Evolutionary conservation across 495 filamentous ascomycete genomes (phyloP).

Genomic region (Talaromyces borbonicus): DNA sequence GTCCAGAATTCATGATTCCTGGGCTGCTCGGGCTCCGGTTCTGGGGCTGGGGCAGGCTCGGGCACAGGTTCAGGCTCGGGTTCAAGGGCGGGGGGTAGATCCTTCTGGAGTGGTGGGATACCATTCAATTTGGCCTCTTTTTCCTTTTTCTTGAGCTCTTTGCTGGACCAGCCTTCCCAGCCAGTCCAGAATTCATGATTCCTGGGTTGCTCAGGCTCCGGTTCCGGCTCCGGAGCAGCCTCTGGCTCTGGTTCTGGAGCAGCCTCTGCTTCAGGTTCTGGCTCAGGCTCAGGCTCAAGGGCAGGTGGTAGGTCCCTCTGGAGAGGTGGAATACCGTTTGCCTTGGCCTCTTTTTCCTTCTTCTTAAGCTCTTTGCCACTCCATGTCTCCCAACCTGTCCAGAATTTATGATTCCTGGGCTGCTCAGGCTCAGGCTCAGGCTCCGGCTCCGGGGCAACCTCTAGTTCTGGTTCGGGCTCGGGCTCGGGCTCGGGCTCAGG

Average conservation of each 20-base stretch:
- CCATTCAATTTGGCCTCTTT: constrained; percentile 10
- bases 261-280: constrained; percentile 17
- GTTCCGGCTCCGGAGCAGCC: constrained; percentile 24
- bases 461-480: constrained; percentile 4
- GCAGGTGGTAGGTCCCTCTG: background rate
- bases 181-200: constrained; percentile 10
- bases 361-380: constrained; percentile 9
- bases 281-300: background rate
- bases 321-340: constrained; percentile 2
- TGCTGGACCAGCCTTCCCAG: constrained; percentile 2
- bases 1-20: constrained; percentile 14
- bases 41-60: constrained; percentile 13
- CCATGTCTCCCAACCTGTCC: constrained; percentile 4
- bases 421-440: constrained; percentile 21
- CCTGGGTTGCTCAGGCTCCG: constrained; percentile 15
- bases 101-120: background rate
- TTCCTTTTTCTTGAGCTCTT: constrained; percentile 13
- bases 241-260: constrained; percentile 21
- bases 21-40: constrained; percentile 2
- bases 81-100: background rate
- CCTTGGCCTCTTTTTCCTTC: constrained; percentile 13
- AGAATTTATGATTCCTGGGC: constrained; percentile 13
- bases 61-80: constrained; percentile 12
- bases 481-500: constrained; percentile 5
- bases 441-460: constrained; percentile 21